phyloP scores from a whole-genome alignment of 164 flowering plant species.

The Brasenia schreberi region DNA sequence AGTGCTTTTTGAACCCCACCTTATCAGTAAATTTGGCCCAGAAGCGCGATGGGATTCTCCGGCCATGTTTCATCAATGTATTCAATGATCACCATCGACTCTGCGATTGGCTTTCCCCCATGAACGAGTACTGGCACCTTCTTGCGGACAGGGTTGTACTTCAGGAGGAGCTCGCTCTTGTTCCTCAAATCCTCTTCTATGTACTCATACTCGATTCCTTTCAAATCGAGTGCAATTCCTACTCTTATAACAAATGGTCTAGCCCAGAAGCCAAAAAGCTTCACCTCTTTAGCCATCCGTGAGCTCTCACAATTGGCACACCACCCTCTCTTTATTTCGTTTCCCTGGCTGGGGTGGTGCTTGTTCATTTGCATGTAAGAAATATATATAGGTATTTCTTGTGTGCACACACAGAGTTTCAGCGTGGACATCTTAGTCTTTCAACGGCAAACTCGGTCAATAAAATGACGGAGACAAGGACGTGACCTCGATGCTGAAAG shows the following conservation, averaged over 20 bases:
- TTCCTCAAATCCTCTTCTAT: constrained; percentile 1
- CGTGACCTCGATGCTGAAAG: no score
- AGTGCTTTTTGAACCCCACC: neutral
- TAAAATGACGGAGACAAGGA: no score
- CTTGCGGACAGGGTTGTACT: constrained; percentile 5
- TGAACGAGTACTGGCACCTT: constrained; percentile 4
- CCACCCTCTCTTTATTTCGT: no score
- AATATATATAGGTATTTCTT: no score
- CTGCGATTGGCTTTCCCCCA: neutral
- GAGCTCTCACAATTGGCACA: no score
- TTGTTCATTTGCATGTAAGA: no score
- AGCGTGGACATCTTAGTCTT: no score
- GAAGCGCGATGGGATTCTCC: constrained; percentile 3
- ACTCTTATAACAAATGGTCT: constrained; percentile 4
- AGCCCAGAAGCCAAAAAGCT: constrained; percentile 5
- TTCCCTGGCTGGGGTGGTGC: no score
- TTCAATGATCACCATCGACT: constrained; percentile 8
- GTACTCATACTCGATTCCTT: constrained; percentile 6
- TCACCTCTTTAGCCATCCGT: constrained; percentile 4
- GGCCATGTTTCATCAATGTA: constrained; percentile 8
- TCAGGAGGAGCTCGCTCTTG: constrained; percentile 3
- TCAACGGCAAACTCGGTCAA: no score
- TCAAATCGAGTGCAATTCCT: constrained; percentile 2
- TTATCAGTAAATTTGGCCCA: constrained; percentile 4
- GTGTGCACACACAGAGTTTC: no score